These are phyloP conservation scores for Trypanosoma melophagium DNA, from an alignment of 208 protist genomes.

Conservation along the genomic window DNA sequence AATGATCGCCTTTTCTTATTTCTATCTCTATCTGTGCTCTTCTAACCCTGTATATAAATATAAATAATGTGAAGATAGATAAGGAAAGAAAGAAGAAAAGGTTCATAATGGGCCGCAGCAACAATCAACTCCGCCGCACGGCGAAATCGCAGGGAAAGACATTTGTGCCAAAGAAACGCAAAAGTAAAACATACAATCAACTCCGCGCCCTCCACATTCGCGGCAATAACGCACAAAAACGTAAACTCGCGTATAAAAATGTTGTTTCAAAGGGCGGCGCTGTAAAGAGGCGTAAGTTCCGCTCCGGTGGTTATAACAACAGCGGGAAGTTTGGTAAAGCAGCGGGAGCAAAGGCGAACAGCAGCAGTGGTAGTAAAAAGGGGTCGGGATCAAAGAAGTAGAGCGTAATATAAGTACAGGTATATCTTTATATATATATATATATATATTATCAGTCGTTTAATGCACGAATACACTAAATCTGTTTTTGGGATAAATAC, in stretches of 20 bases:
- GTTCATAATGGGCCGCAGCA: constrained; percentile 74
- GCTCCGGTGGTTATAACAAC: constrained; percentile 72
- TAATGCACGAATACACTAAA: too few species aligned
- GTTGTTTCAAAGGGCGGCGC: constrained; percentile 58
- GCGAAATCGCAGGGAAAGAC: constrained; percentile 52
- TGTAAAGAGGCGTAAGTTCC: constrained; percentile 69
- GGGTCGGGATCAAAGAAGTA: not conserved
- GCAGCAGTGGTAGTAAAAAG: constrained; percentile 16
- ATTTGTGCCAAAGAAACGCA: constrained; percentile 81
- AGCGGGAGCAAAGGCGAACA: constrained; percentile 43
- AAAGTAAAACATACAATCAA: constrained; percentile 80
- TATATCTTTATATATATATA: too few species aligned
- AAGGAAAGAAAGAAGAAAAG: too few species aligned
- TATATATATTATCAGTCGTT: too few species aligned
- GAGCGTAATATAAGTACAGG: not conserved
- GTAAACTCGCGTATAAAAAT: constrained; percentile 79
- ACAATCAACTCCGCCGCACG: constrained; percentile 77
- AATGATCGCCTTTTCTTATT: not conserved
- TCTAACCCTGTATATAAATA: not conserved
- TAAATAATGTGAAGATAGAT: not conserved
- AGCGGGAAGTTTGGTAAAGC: constrained; percentile 81
- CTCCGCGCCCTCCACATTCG: constrained; percentile 58
- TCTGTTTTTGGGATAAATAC: too few species aligned
- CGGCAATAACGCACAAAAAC: constrained; percentile 36
- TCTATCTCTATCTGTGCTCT: not conserved